Evolutionary conservation across 176 grass and related monocot species (phyloP).

Genomic region (Paspalum notatum): DNA sequence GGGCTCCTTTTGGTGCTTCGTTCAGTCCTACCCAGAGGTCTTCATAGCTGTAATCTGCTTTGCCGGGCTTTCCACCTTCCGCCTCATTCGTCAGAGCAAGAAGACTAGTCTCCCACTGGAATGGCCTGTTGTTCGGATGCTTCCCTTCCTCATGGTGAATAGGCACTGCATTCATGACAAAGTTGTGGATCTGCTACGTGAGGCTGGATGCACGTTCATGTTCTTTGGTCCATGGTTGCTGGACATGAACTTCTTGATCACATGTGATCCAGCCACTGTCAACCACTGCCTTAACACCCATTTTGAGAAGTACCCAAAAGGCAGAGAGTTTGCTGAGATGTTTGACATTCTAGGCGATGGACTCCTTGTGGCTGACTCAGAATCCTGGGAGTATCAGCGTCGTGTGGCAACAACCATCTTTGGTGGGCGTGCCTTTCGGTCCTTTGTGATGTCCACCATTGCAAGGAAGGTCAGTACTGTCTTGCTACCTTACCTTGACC

Average conservation of each 20-base stretch:
- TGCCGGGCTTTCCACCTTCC: conserved; percentile 48
- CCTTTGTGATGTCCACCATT: conserved; percentile 47
- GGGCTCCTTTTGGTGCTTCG: conserved; percentile 33
- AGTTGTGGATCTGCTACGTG: conserved; percentile 27
- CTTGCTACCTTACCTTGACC: conserved; percentile 60
- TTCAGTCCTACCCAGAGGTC: conserved; percentile 58
- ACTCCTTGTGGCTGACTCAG: conserved; percentile 57
- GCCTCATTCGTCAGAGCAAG: conserved; percentile 16
- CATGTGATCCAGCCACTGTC: conserved; percentile 66
- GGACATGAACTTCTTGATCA: conserved; percentile 54
- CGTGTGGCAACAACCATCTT: conserved; percentile 47
- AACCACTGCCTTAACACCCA: conserved; percentile 60
- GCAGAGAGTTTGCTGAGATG: conserved; percentile 60
- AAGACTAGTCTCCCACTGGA: conserved; percentile 35
- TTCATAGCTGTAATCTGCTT: conserved; percentile 60
- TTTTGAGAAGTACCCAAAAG: conserved; percentile 66
- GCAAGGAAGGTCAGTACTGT: conserved; percentile 37
- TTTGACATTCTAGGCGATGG: conserved; percentile 66
- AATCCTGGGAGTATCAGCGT: conserved; percentile 65
- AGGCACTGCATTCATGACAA: conserved; percentile 56
- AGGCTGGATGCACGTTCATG: conserved; percentile 46
- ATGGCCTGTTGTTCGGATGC: conserved; percentile 73
- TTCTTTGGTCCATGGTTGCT: conserved; percentile 58
- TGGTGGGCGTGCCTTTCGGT: conserved; percentile 48
- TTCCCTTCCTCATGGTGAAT: conserved; percentile 39